Percentiles rank a stretch among this genome's conserved stretches.
Conservation (phyloP, 306 rosid genomes). For the Acacia confusa region DNA sequence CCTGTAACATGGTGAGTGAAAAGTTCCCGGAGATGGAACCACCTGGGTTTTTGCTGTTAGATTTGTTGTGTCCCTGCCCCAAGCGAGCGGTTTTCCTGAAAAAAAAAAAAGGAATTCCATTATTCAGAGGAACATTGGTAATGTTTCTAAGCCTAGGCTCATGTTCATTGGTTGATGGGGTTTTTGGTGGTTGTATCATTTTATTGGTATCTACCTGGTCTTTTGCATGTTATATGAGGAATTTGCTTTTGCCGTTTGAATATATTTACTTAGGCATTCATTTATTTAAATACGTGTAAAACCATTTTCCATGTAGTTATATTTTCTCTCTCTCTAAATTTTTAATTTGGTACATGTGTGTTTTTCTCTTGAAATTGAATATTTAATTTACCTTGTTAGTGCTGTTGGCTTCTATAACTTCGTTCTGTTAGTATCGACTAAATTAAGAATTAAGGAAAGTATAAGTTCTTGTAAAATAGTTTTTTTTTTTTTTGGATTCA, state of each 20-base stretch:
- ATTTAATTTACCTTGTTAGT: too few species aligned
- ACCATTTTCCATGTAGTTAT: too few species aligned
- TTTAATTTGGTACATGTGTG: too few species aligned
- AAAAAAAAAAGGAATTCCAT: not conserved
- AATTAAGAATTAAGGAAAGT: too few species aligned
- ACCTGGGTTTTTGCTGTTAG: slow-evolving; percentile 23
- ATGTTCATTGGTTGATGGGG: slow-evolving; percentile 1
- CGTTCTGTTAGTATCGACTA: too few species aligned
- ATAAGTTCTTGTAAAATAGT: too few species aligned
- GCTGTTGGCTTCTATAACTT: too few species aligned
- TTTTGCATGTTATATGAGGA: not conserved
- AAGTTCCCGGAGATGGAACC: not conserved
- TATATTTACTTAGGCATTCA: not conserved
- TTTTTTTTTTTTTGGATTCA: too few species aligned
- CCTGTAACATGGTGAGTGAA: slow-evolving; percentile 15
- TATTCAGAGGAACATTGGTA: not conserved
- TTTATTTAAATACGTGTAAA: not conserved
- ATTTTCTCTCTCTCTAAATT: too few species aligned
- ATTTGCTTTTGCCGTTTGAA: not conserved
- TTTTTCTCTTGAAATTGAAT: too few species aligned
- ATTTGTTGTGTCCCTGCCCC: slow-evolving; percentile 12
- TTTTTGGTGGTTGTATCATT: not conserved
- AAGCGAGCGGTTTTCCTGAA: not conserved
- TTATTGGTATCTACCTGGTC: not conserved
- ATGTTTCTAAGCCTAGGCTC: not conserved